phyloP scores from a whole-genome alignment of 2,329 filamentous ascomycete species.

The Ascochyta pisi region DNA sequence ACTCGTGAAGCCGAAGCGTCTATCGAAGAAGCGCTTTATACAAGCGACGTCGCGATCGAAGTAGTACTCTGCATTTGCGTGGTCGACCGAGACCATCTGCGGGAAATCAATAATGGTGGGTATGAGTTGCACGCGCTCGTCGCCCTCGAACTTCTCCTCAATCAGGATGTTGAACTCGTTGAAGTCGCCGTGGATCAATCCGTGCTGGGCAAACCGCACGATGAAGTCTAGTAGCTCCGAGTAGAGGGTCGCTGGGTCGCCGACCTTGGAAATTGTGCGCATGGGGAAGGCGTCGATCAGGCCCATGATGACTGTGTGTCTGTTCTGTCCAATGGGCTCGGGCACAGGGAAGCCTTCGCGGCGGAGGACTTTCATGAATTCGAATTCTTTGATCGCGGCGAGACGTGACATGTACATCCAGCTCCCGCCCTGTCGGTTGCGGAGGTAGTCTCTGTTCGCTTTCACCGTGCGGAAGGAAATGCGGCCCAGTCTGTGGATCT shows the following conservation, averaged over 20 bases:
- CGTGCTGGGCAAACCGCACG: conserved; percentile 80
- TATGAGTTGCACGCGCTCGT: conserved; percentile 62
- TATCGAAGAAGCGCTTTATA: conserved; percentile 91
- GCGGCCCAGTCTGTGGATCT: conserved; percentile 93
- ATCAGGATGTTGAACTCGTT: conserved; percentile 99
- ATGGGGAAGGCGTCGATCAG: conserved; percentile 91
- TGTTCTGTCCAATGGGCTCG: conserved; percentile 83
- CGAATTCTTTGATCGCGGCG: conserved; percentile 90
- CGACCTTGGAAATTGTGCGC: conserved; percentile 83
- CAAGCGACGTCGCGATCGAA: conserved; percentile 96
- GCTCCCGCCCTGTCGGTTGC: conserved; percentile 77
- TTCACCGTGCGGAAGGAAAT: conserved; percentile 98
- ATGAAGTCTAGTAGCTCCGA: conserved; percentile 90
- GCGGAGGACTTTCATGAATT: conserved; percentile 87
- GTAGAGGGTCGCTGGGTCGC: conserved; percentile 85
- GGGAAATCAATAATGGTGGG: conserved; percentile 97
- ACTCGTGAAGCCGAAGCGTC: conserved; percentile 85
- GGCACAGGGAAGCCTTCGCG: conserved; percentile 90
- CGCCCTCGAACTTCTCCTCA: conserved; percentile 67
- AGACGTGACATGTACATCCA: conserved; percentile 99
- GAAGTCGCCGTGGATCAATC: conserved; percentile 96
- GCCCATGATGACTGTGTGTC: conserved; percentile 96
- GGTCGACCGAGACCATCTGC: conserved; percentile 96
- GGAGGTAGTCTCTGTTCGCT: conserved; percentile 92
- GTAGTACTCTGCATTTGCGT: conserved; percentile 93